Base-by-base conservation (phyloP, 192 early-diverging fungal species). In the Physocladia obscura region DNA sequence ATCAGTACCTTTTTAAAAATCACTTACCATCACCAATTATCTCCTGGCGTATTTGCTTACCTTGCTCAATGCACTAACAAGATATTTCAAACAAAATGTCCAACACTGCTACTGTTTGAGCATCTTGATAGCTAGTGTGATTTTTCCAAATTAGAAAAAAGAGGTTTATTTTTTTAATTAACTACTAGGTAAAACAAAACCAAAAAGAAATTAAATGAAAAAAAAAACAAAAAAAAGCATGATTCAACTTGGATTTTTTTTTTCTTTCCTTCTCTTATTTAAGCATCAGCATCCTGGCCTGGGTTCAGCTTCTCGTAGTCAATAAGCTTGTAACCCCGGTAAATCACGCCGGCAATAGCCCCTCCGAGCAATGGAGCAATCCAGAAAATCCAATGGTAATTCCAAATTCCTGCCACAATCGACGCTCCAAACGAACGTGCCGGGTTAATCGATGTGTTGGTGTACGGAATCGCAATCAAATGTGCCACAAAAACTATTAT, bases 331-430 rank as follows among this genome's bases (percentile, higher is more conserved):
- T 40, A 78, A 2, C 5, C 1, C 22, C 40, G 59, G 39, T 27
- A 84, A 50, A 39, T 84, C 79, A 22, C 4, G 37, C 40, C 84
- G 82, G 65, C 65, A 54, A 6, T 11, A 22, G 35, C 65, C 2
- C 40, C 65, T 44, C 65, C 65, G 19, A 35, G 49, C 15, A 68
- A 26, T 26, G 65, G 65, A 4, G 65, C 65, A 26, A 87, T 73
- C 88, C 88, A 89, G 71, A 88, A 90, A 52, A 90, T 73, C 84
- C 84, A 88, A 39, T 89, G 88, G 21, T 78, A 49, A 2, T 38
- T 57, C 52, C 84, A 75, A 13, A 60, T 57, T 13, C 79, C 79
- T 26, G 84, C 69, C 6, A 80, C 80, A 22, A 87, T 63, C 6
- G 86, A 79, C 17, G 84, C 76, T 40, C 75, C 88, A 73, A 89